Evolutionary conservation across 1,284 basidiomycete species (phyloP).

Genomic region (Cutaneotrichosporon sp.): DNA sequence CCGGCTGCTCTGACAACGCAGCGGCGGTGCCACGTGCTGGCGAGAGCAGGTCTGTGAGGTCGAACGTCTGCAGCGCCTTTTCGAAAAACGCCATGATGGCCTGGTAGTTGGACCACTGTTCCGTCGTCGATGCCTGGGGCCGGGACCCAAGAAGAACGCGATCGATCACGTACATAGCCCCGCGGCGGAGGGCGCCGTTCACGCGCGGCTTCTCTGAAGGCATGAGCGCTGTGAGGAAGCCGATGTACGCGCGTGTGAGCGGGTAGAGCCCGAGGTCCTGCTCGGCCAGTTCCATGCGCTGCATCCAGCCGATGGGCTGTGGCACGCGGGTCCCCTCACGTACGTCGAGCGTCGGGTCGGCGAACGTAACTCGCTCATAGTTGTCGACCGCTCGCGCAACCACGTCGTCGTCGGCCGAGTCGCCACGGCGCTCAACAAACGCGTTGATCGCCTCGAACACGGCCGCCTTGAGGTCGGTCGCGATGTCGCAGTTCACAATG

Average conservation of each 20-base stretch:
- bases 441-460: slow-evolving; percentile 79
- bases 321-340: slow-evolving; percentile 35
- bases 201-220: slow-evolving; percentile 53
- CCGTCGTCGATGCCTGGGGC: slow-evolving; percentile 55
- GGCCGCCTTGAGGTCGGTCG: slow-evolving; percentile 85
- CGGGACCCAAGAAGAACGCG: slow-evolving; percentile 64
- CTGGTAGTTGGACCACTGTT: slow-evolving; percentile 85
- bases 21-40: slow-evolving; percentile 36
- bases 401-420: slow-evolving; percentile 64
- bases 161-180: slow-evolving; percentile 78
- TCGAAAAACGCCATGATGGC: slow-evolving; percentile 82
- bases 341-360: slow-evolving; percentile 42
- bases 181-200: slow-evolving; percentile 59
- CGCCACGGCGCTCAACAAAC: slow-evolving; percentile 76
- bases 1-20: slow-evolving; percentile 66
- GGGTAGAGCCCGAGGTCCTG: slow-evolving; percentile 74
- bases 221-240: slow-evolving; percentile 73
- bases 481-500: slow-evolving; percentile 74
- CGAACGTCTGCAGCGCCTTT: slow-evolving; percentile 74
- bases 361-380: slow-evolving; percentile 71
- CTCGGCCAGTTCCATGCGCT: slow-evolving; percentile 71
- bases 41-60: slow-evolving; percentile 59
- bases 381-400: slow-evolving; percentile 63
- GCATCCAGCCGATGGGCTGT: slow-evolving; percentile 44
- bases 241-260: slow-evolving; percentile 81